phyloP scores from a whole-genome alignment of 2,329 filamentous ascomycete genomes.

The Orbilia ellipsospora region DNA sequence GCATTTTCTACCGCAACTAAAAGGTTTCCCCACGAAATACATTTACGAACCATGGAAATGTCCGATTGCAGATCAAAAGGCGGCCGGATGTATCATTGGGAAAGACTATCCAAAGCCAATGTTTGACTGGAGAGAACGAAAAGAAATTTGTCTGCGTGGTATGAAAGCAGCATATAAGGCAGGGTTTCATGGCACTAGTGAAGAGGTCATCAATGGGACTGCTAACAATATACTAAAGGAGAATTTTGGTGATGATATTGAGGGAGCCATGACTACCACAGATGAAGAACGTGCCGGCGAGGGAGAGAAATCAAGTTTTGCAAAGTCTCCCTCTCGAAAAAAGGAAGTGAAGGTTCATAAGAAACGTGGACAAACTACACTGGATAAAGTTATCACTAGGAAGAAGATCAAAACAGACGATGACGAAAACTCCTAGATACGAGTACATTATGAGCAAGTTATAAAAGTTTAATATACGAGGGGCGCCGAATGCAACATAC shows the following conservation, averaged over 20 bases:
- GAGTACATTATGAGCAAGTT: conserved; percentile 14
- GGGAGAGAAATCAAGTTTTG: too few relatives aligned
- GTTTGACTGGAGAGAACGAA: conserved; percentile 76
- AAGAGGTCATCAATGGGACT: conserved; percentile 71
- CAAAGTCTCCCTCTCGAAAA: neutral
- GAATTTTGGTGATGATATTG: conserved; percentile 9
- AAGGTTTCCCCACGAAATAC: conserved; percentile 72
- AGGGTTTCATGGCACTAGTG: conserved; percentile 73
- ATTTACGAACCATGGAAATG: conserved; percentile 86
- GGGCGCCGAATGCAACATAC: conserved; percentile 29
- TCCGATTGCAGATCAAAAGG: conserved; percentile 74
- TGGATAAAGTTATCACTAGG: conserved; percentile 25
- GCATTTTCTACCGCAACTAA: conserved; percentile 75
- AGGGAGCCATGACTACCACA: neutral
- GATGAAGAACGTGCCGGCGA: neutral
- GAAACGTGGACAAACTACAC: conserved; percentile 42
- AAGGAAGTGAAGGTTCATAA: neutral
- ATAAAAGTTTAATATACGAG: conserved; percentile 16
- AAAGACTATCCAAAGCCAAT: conserved; percentile 79
- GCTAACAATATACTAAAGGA: conserved; percentile 58
- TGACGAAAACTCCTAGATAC: neutral
- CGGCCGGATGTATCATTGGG: conserved; percentile 72
- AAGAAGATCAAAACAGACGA: conserved; percentile 27
- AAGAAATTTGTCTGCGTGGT: conserved; percentile 72
- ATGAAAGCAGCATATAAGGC: conserved; percentile 78